A percentile compares a stretch with the other conserved stretches of the same genome.
These are phyloP conservation scores for Pseudogymnoascus sp. DNA, from an alignment of 2,329 filamentous ascomycete species.

Conservation along the genomic window DNA sequence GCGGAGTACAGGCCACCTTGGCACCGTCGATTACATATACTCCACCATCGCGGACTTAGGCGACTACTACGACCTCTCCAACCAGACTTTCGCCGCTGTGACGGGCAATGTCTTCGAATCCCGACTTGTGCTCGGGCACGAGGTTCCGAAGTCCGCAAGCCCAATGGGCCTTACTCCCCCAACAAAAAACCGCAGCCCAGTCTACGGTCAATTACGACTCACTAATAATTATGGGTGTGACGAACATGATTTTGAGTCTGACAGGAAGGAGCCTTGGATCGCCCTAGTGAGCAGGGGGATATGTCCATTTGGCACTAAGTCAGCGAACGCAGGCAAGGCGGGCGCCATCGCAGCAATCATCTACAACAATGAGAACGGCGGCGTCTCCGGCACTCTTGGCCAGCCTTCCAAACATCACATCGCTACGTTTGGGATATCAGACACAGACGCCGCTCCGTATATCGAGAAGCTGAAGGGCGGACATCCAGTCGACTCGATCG, in stretches of 20 bases:
- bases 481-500: constrained; percentile 42
- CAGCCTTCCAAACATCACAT: constrained; percentile 49
- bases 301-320: constrained; percentile 66
- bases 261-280: constrained; percentile 49
- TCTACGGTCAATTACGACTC: constrained; percentile 50
- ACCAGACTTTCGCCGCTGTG: constrained; percentile 55
- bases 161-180: constrained; percentile 61
- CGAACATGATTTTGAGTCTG: constrained; percentile 51
- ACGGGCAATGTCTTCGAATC: constrained; percentile 51
- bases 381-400: constrained; percentile 60
- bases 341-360: constrained; percentile 64
- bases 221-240: constrained; percentile 55
- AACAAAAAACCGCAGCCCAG: constrained; percentile 49
- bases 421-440: constrained; percentile 59
- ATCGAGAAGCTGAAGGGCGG: constrained; percentile 45
- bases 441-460: constrained; percentile 48
- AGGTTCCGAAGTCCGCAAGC: constrained; percentile 40
- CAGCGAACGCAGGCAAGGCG: constrained; percentile 55
- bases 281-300: constrained; percentile 61
- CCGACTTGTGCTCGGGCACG: constrained; percentile 45
- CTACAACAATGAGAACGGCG: constrained; percentile 58
- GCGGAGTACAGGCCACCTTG: constrained; percentile 45
- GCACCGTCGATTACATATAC: constrained; percentile 55
- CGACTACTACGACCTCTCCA: constrained; percentile 53
- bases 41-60: constrained; percentile 44